phyloP scores from a whole-genome alignment of 2,329 filamentous ascomycete species.

The Fusarium floridanum region DNA sequence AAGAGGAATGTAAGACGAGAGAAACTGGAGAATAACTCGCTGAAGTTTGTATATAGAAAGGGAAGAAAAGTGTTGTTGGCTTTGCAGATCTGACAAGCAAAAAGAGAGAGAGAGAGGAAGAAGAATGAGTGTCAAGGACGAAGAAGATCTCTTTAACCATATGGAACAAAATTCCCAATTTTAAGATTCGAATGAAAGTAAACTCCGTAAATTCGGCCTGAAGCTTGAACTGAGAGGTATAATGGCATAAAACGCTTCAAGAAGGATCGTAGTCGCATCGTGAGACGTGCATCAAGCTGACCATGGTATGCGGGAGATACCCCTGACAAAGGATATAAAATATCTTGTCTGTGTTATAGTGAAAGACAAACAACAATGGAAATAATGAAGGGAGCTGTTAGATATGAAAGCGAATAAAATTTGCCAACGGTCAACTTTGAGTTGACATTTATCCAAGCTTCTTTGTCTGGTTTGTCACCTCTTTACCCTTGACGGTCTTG shows the following conservation, averaged over 20 bases:
- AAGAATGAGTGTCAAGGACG: background rate
- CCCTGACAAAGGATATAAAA: background rate
- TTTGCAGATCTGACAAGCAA: background rate
- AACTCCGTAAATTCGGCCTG: background rate
- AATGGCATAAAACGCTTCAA: background rate
- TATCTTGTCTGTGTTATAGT: background rate
- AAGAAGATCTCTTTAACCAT: background rate
- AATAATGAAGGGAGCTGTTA: background rate
- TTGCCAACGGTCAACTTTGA: background rate
- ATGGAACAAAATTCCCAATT: background rate
- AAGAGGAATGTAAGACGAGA: background rate
- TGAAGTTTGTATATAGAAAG: background rate
- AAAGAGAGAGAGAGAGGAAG: background rate
- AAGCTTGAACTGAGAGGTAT: background rate
- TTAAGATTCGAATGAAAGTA: background rate
- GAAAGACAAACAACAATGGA: background rate
- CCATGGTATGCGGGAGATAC: background rate
- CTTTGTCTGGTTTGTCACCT: background rate
- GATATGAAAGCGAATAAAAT: background rate
- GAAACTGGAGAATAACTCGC: background rate
- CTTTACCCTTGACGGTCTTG: background rate
- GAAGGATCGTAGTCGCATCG: background rate
- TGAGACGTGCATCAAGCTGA: background rate
- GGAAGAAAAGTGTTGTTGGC: background rate
- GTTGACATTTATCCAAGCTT: background rate